phyloP scores from a whole-genome alignment of 345 rosid species.

The Erucastrum elatum region DNA sequence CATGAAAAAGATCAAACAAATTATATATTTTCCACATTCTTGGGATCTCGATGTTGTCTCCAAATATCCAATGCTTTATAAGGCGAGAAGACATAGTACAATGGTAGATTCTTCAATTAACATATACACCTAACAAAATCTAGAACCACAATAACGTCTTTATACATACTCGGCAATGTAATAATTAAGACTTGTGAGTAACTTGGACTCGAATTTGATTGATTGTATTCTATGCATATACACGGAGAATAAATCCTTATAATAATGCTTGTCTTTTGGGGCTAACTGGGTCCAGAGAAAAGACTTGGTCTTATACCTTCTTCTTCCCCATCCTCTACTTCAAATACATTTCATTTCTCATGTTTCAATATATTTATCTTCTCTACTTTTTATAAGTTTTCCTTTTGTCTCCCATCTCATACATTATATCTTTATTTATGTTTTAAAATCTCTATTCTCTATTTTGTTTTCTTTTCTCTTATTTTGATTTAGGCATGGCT shows the following conservation, averaged over 20 bases:
- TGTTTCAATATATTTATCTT: slow-evolving; percentile 37
- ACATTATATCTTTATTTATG: slow-evolving; percentile 11
- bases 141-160: slow-evolving; percentile 26
- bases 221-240: neutral
- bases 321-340: slow-evolving; percentile 18
- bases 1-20: neutral
- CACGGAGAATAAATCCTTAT: slow-evolving; percentile 5
- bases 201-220: slow-evolving; percentile 13
- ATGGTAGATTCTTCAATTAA: slow-evolving; percentile 23
- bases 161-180: slow-evolving; percentile 15
- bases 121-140: slow-evolving; percentile 22
- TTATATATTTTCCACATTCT: slow-evolving; percentile 18
- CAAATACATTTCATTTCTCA: slow-evolving; percentile 29
- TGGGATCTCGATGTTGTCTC: slow-evolving; percentile 34
- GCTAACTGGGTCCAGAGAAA: slow-evolving; percentile 31
- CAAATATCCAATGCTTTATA: slow-evolving; percentile 24
- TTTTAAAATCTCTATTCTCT: slow-evolving; percentile 4
- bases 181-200: slow-evolving; percentile 22
- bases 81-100: slow-evolving; percentile 3
- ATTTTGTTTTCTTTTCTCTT: slow-evolving; percentile 8
- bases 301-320: slow-evolving; percentile 37
- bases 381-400: slow-evolving; percentile 35
- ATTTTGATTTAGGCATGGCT: slow-evolving; percentile 43
- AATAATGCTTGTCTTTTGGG: slow-evolving; percentile 17
- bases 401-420: slow-evolving; percentile 12